A percentile compares a stretch with the other conserved stretches of the same genome.
These are phyloP conservation scores for Pseudopithomyces chartarum DNA, from an alignment of 2,329 filamentous ascomycete species.

Conservation along the genomic window DNA sequence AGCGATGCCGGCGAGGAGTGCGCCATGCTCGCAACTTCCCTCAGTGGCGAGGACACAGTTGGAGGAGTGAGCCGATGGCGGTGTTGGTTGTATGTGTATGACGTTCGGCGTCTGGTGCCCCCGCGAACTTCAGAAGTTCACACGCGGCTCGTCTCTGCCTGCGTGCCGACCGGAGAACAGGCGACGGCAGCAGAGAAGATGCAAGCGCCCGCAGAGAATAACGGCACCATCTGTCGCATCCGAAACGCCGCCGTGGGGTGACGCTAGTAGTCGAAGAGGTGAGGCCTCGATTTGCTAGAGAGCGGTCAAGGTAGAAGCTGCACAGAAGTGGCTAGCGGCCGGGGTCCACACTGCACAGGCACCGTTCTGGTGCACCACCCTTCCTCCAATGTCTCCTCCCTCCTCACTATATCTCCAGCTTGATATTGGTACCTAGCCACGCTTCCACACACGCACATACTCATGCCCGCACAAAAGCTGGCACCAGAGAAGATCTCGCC, in stretches of 20 bases:
- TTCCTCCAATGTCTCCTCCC: too few relatives aligned
- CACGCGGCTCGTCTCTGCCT: background rate
- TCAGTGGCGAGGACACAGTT: background rate
- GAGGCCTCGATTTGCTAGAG: background rate
- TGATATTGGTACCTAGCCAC: too few relatives aligned
- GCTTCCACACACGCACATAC: too few relatives aligned
- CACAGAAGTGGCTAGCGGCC: background rate
- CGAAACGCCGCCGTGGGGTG: slow-evolving; percentile 1
- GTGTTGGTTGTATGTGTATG: background rate
- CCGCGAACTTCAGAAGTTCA: background rate
- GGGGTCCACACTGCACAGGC: too few relatives aligned
- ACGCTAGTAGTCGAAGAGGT: background rate
- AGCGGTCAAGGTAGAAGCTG: background rate
- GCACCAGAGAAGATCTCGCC: too few relatives aligned
- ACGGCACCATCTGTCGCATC: background rate
- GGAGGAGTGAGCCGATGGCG: background rate
- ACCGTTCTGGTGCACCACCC: too few relatives aligned
- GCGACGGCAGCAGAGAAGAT: background rate
- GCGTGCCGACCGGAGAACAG: background rate
- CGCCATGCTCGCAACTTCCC: slow-evolving; percentile 22
- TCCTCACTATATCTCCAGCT: too few relatives aligned
- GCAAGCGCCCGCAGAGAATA: background rate
- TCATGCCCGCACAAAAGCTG: too few relatives aligned
- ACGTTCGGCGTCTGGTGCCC: background rate
- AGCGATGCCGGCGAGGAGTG: slow-evolving; percentile 25